phyloP scores from a whole-genome alignment of 2,329 filamentous ascomycete genomes.

The Aspergillus novoparasiticus region DNA sequence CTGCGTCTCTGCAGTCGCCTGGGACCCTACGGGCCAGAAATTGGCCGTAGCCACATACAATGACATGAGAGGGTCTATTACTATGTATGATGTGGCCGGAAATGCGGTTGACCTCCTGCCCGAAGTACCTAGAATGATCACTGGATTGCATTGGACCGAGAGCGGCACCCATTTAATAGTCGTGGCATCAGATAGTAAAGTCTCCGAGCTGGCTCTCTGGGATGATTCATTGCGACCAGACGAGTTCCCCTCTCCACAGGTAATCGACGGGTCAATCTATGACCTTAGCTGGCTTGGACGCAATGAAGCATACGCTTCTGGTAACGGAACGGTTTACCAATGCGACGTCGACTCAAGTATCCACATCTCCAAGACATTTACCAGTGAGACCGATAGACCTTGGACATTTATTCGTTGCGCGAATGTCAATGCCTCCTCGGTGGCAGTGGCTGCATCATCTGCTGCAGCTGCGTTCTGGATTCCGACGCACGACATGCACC shows the following conservation, averaged over 20 bases:
- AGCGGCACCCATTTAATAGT: constrained; percentile 43
- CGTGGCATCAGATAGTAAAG: constrained; percentile 45
- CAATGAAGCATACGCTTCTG: constrained; percentile 42
- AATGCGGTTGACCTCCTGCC: constrained; percentile 49
- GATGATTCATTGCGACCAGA: constrained; percentile 42
- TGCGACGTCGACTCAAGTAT: constrained; percentile 43
- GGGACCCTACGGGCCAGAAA: constrained; percentile 48
- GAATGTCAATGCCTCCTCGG: constrained; percentile 28
- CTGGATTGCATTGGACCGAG: constrained; percentile 45
- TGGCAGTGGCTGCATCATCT: constrained; percentile 44
- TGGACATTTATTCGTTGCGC: constrained; percentile 48
- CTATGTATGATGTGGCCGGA: constrained; percentile 48
- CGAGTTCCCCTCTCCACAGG: constrained; percentile 38
- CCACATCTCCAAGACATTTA: constrained; percentile 39
- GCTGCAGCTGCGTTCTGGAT: constrained; percentile 46
- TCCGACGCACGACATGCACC: constrained; percentile 46
- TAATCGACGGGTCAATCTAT: constrained; percentile 42
- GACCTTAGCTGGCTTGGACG: constrained; percentile 47
- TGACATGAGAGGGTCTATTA: constrained; percentile 46
- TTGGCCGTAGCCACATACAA: constrained; percentile 51
- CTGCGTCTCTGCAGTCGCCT: constrained; percentile 49
- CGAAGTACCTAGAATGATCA: constrained; percentile 48
- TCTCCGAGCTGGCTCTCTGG: constrained; percentile 48
- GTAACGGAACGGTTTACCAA: constrained; percentile 44
- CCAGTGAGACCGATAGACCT: constrained; percentile 30